Base-by-base conservation (phyloP, 1,139 yeast species). In the Hanseniaspora uvarum region DNA sequence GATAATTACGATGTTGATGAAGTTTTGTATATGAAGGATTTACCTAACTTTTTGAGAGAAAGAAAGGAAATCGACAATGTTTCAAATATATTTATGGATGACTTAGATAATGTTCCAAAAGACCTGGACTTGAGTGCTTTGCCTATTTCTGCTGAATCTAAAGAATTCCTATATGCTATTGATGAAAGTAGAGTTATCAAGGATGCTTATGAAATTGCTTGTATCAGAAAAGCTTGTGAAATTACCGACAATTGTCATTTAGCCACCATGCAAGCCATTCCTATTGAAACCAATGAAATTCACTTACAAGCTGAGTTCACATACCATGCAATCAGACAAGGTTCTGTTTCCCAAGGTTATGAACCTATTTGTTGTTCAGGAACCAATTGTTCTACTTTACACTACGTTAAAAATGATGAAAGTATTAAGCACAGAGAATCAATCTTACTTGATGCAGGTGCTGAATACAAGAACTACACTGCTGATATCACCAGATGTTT, bases 351-450 rank as follows among this genome's bases (percentile, higher is more conserved):
- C 62, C 87, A 83, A 68, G 81, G 95, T 12, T 92, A 92, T 65
- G 96, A 88, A 65, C 97, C 97, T 19, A 87, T 92, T 57, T 89
- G 97, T 68, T 89, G 97, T 64, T 78, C 95, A 11, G 98, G 98
- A 0, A 82, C 94, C 39, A 81, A 83, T 58, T 86, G 96, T 65
- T 87, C 95, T 24, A 87, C 96, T 2, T 75, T 92, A 59, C 98
- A 92, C 68, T 92, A 89, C 66, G 81, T 85, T 18, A 83, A 81
- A 63, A 92, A 92, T 64, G 94, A 88, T 62, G 88, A 83, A 56
- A 75, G 74, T 1, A 67, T 81, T 54, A 69, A 73, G 37, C 77
- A 76, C 4, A 76, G 77, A 60, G 81, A 78, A 57, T 76, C 92
- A 4, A 77, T 92, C 12, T 75, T 92, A 58, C 82, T 92, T 57